A percentile compares a stretch with the other conserved stretches of the same genome.
Evolutionary conservation across 352 stramenopile genomes (phyloP).

Genomic region (Phytophthora foliorum): DNA sequence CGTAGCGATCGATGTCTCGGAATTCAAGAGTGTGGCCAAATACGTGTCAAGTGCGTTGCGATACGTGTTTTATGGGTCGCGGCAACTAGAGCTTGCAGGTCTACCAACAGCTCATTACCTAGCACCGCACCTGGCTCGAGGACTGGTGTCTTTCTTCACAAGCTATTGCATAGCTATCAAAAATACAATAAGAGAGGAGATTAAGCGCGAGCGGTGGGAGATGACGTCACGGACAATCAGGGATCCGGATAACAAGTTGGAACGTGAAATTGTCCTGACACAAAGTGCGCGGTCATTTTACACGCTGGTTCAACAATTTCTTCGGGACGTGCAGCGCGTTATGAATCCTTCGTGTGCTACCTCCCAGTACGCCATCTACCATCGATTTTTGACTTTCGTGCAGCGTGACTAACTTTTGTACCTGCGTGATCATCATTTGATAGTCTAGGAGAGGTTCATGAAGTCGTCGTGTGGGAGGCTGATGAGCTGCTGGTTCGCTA

Average conservation of each 20-base stretch:
- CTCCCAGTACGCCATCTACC: constrained; percentile 56
- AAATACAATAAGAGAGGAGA: constrained; percentile 72
- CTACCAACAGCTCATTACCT: constrained; percentile 81
- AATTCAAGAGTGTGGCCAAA: constrained; percentile 84
- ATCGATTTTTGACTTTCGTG: background rate
- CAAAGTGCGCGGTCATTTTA: constrained; percentile 85
- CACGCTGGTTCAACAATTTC: constrained; percentile 84
- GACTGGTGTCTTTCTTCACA: constrained; percentile 64
- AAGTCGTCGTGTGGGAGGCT: constrained; percentile 62
- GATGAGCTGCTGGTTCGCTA: constrained; percentile 75
- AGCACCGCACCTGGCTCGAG: constrained; percentile 68
- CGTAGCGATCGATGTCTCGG: constrained; percentile 71
- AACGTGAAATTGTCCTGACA: constrained; percentile 83
- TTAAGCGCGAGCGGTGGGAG: constrained; percentile 88
- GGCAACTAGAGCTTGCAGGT: constrained; percentile 81
- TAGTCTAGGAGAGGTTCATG: constrained; percentile 70
- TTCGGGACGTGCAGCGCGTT: constrained; percentile 80
- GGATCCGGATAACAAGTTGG: constrained; percentile 70
- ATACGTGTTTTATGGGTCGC: constrained; percentile 85
- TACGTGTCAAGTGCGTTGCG: constrained; percentile 79
- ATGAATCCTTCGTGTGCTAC: constrained; percentile 86
- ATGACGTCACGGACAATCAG: constrained; percentile 77
- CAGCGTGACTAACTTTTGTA: constrained; percentile 10
- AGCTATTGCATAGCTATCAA: constrained; percentile 81
- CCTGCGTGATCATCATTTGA: background rate